phyloP scores from a whole-genome alignment of 2,329 filamentous ascomycete species.

The Sphaerostilbella broomeana region DNA sequence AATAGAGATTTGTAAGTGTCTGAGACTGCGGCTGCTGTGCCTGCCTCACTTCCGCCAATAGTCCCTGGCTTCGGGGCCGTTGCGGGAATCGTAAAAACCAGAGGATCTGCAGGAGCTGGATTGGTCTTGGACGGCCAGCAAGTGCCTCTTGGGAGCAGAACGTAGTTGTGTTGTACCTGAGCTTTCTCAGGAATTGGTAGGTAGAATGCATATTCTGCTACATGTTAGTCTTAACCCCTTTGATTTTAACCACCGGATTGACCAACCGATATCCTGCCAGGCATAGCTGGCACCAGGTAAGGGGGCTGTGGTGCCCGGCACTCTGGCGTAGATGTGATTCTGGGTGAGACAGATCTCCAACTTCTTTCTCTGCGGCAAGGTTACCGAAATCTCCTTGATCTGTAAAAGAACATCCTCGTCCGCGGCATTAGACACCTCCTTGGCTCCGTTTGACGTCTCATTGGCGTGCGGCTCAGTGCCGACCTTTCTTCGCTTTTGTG shows the following conservation, averaged over 20 bases:
- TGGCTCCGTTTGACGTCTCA: constrained; percentile 16
- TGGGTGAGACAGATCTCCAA: constrained; percentile 58
- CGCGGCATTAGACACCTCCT: constrained; percentile 32
- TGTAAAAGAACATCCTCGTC: constrained; percentile 50
- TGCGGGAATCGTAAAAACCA: constrained; percentile 58
- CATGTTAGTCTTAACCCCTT: constrained; percentile 9
- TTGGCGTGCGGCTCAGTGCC: constrained; percentile 32
- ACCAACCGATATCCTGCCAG: constrained; percentile 56
- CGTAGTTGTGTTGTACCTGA: constrained; percentile 59
- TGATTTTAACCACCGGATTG: neutral
- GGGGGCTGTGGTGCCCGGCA: constrained; percentile 44
- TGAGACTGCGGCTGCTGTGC: constrained; percentile 45
- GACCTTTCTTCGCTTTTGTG: constrained; percentile 47
- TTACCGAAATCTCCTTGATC: constrained; percentile 61
- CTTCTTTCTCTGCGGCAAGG: constrained; percentile 62
- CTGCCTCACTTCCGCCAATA: constrained; percentile 44
- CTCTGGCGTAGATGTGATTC: constrained; percentile 51
- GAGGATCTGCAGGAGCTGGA: constrained; percentile 43
- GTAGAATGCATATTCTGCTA: constrained; percentile 54
- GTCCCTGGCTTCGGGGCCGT: constrained; percentile 54
- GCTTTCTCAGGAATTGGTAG: constrained; percentile 60
- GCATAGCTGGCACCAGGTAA: constrained; percentile 49
- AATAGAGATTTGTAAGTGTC: constrained; percentile 54
- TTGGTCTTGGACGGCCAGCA: constrained; percentile 45
- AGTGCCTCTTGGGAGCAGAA: constrained; percentile 53